These are phyloP conservation scores for Ceratobasidium sp. DNA, from an alignment of 1,284 basidiomycete genomes.

Conservation along the genomic window DNA sequence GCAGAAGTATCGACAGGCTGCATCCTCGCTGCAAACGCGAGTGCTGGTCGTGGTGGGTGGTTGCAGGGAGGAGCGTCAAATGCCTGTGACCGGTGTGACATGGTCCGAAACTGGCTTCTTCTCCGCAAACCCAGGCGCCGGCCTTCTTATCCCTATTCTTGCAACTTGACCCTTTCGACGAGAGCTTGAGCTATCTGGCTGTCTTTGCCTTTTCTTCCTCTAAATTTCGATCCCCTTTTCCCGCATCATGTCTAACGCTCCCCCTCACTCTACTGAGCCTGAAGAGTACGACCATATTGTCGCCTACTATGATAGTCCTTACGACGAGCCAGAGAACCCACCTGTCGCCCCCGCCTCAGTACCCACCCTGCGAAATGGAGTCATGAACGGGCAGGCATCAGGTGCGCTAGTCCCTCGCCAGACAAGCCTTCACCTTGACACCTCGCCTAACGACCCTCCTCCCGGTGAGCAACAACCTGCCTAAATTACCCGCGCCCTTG, in stretches of 20 bases:
- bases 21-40: neutral
- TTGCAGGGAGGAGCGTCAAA: neutral
- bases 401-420: conserved; percentile 1
- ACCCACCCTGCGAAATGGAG: conserved; percentile 10
- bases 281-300: conserved; percentile 31
- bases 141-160: too few species aligned
- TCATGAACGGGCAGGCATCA: conserved; percentile 21
- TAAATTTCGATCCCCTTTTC: neutral
- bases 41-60: neutral
- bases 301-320: conserved; percentile 17
- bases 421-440: conserved; percentile 11
- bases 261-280: conserved; percentile 2
- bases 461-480: neutral
- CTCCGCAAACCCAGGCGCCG: neutral
- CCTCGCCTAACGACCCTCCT: neutral
- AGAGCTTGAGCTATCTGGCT: neutral
- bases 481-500: neutral
- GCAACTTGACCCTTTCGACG: neutral
- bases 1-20: neutral
- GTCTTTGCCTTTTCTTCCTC: neutral
- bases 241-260: conserved; percentile 9
- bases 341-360: neutral
- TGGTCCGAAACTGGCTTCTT: conserved; percentile 2
- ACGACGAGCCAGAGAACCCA: conserved; percentile 3
- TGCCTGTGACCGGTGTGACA: conserved; percentile 2